These are phyloP conservation scores for Cordyceps fumosorosea DNA, from an alignment of 2,329 filamentous ascomycete genomes.

Conservation along the genomic window DNA sequence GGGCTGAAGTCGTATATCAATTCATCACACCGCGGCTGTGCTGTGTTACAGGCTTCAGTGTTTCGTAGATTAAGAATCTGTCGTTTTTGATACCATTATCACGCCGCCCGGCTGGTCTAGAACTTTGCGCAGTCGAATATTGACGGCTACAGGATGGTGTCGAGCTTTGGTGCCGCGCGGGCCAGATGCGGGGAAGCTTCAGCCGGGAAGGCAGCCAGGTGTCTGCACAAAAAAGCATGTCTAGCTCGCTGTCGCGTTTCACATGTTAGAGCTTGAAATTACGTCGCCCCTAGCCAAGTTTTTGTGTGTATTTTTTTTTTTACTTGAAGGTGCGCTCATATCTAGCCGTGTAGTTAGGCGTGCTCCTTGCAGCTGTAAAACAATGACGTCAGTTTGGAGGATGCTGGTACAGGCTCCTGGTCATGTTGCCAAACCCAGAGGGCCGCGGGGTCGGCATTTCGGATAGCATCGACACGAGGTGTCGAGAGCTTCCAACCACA, in stretches of 20 bases:
- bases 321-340: too few species aligned
- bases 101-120: not conserved
- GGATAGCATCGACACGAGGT: not conserved
- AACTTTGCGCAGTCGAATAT: not conserved
- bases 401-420: not conserved
- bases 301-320: not conserved
- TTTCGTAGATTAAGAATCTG: not conserved
- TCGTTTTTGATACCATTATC: not conserved
- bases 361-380: not conserved
- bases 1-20: not conserved
- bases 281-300: not conserved
- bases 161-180: not conserved
- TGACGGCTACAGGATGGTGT: conserved; percentile 3
- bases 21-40: not conserved
- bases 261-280: not conserved
- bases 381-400: not conserved
- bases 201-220: not conserved
- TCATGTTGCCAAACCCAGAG: not conserved
- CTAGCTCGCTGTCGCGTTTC: conserved; percentile 4
- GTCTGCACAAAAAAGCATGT: not conserved
- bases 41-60: not conserved
- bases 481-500: not conserved
- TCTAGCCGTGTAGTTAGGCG: not conserved
- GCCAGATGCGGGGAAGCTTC: conserved; percentile 10
- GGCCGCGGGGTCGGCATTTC: not conserved